Percentiles rank a stretch among this genome's conserved stretches.
Evolutionary conservation across 1,284 basidiomycete genomes (phyloP).

Genomic region (Tilletia horrida): DNA sequence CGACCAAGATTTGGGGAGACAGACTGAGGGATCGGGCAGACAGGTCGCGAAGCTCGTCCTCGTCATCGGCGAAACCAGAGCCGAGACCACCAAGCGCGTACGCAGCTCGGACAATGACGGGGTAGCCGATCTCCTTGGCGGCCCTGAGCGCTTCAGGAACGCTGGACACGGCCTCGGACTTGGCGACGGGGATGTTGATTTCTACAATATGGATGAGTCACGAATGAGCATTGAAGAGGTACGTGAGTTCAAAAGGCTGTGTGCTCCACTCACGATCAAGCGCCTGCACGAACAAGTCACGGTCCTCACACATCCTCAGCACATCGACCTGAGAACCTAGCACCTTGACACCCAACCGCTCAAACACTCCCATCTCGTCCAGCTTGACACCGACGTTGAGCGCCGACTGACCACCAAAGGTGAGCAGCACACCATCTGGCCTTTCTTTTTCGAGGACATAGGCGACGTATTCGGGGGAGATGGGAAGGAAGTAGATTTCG

Average conservation of each 20-base stretch:
- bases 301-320: constrained; percentile 73
- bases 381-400: constrained; percentile 96
- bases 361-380: constrained; percentile 95
- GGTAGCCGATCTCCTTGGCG: constrained; percentile 88
- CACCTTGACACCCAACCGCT: constrained; percentile 88
- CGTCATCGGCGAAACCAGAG: constrained; percentile 93
- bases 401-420: constrained; percentile 91
- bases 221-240: too few relatives aligned
- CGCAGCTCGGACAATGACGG: constrained; percentile 94
- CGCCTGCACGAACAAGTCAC: constrained; percentile 94
- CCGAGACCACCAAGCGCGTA: constrained; percentile 98
- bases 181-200: constrained; percentile 95
- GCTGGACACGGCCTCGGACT: constrained; percentile 94
- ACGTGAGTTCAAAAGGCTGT: too few relatives aligned
- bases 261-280: constrained; percentile 71
- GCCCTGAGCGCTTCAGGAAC: constrained; percentile 88
- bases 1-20: constrained; percentile 92
- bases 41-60: constrained; percentile 90
- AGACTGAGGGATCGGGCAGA: constrained; percentile 85
- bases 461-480: constrained; percentile 96
- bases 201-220: constrained; percentile 61
- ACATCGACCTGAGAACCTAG: constrained; percentile 90
- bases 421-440: constrained; percentile 93
- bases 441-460: constrained; percentile 98
- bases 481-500: constrained; percentile 74